phyloP scores from a whole-genome alignment of 768 basidiomycete species.

The Gloeostereum incarnatum region DNA sequence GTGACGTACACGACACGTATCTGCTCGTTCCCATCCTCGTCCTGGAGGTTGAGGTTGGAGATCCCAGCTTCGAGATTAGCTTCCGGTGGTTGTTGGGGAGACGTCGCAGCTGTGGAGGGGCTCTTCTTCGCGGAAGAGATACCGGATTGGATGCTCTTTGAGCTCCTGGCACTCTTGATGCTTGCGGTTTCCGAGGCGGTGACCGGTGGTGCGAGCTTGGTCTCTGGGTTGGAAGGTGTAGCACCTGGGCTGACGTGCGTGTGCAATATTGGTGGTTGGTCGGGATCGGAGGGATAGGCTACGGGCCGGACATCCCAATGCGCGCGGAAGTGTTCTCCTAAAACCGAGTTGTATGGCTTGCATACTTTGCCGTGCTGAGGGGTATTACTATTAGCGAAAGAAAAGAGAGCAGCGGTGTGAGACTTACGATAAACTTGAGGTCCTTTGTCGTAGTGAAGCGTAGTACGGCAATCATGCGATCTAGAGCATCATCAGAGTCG shows the following conservation, averaged over 20 bases:
- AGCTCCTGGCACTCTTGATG: constrained; percentile 41
- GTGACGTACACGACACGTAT: constrained; percentile 76
- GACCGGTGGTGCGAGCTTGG: constrained; percentile 3
- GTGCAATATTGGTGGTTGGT: constrained; percentile 35
- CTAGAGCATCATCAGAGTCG: constrained; percentile 85
- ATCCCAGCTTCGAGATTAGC: constrained; percentile 42
- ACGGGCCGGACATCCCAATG: constrained; percentile 78
- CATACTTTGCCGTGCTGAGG: constrained; percentile 80
- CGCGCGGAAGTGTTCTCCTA: constrained; percentile 83
- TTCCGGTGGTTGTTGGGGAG: constrained; percentile 31
- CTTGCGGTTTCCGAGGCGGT: constrained; percentile 41
- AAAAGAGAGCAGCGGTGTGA: constrained; percentile 4
- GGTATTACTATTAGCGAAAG: constrained; percentile 1
- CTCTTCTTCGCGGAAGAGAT: constrained; percentile 46
- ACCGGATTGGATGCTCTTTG: constrained; percentile 50
- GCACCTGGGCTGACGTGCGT: constrained; percentile 23
- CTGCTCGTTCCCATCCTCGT: constrained; percentile 26
- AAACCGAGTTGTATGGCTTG: constrained; percentile 87
- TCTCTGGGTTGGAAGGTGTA: constrained; percentile 14
- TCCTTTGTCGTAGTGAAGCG: constrained; percentile 90
- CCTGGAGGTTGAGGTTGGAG: constrained; percentile 50
- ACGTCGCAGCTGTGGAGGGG: constrained; percentile 47
- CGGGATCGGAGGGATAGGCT: constrained; percentile 36
- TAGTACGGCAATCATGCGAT: constrained; percentile 88
- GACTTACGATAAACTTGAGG: constrained; percentile 79